A percentile compares a stretch with the other conserved stretches of the same genome.
Conservation (phyloP, 1,139 yeast genomes). For the Diutina catenulata region DNA sequence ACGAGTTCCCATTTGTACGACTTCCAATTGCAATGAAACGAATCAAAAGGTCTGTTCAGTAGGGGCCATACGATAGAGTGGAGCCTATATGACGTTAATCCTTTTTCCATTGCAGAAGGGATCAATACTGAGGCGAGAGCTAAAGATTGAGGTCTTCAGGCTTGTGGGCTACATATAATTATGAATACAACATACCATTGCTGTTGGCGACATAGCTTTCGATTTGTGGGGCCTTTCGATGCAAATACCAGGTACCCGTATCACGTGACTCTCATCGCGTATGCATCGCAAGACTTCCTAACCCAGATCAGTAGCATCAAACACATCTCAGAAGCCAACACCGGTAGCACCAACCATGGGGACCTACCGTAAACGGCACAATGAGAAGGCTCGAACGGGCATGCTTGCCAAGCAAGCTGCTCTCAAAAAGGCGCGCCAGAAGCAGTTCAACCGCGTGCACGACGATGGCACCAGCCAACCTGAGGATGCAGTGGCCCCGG, state of each 20-base stretch:
- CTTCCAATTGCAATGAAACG: no score
- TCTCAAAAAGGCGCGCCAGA: conserved; percentile 55
- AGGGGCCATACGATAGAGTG: no score
- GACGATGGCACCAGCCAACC: conserved; percentile 15
- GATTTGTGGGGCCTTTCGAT: no score
- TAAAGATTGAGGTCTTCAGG: conserved; percentile 5
- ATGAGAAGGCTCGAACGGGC: conserved; percentile 79
- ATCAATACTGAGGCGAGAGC: neutral
- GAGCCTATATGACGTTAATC: no score
- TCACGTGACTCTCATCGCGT: neutral
- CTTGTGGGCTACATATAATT: neutral
- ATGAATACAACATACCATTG: neutral
- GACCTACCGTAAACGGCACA: conserved; percentile 66
- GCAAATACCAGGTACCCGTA: no score
- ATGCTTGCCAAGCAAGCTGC: conserved; percentile 74
- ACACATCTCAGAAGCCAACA: conserved; percentile 8
- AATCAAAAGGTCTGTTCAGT: no score
- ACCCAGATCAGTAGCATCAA: conserved; percentile 6
- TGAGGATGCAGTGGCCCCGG: conserved; percentile 5
- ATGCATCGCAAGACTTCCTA: neutral
- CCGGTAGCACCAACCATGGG: conserved; percentile 40
- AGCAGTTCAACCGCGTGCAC: conserved; percentile 43
- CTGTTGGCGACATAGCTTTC: no score
- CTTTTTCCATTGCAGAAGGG: conserved; percentile 2
- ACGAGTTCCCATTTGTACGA: no score